These are phyloP conservation scores for Isabelozyma rhagii DNA, from an alignment of 805 yeast species.

Conservation along the genomic window DNA sequence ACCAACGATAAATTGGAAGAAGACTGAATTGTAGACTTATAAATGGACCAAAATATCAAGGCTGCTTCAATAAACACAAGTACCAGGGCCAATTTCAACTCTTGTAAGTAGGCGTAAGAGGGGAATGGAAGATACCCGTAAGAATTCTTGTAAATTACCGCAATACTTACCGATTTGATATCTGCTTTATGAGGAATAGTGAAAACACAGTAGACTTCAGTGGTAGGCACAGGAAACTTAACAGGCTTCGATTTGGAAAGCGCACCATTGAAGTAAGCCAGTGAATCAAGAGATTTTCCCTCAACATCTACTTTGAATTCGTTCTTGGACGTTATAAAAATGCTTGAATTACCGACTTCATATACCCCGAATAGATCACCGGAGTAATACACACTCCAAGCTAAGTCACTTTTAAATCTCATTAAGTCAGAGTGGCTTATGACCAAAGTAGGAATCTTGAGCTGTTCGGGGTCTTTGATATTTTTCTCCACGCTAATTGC, in stretches of 20 bases:
- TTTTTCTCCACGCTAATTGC: background rate
- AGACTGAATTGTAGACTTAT: background rate
- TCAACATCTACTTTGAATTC: background rate
- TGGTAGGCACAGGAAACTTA: background rate
- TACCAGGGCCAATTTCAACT: constrained; percentile 8
- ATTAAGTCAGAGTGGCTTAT: too few species aligned
- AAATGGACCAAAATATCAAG: background rate
- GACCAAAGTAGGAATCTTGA: background rate
- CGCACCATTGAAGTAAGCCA: background rate
- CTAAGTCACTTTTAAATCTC: too few species aligned
- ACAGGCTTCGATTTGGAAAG: background rate
- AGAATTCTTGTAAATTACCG: constrained; percentile 13
- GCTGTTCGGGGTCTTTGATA: background rate
- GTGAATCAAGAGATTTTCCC: background rate
- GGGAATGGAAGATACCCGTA: constrained; percentile 23
- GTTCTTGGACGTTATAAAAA: too few species aligned
- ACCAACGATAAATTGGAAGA: background rate
- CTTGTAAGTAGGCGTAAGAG: constrained; percentile 12
- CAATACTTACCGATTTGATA: background rate
- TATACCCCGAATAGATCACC: too few species aligned
- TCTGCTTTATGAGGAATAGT: background rate
- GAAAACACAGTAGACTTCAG: background rate
- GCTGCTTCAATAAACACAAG: constrained; percentile 6
- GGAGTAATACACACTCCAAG: too few species aligned
- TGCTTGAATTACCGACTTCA: too few species aligned